Conservation (phyloP, 2,329 filamentous ascomycete species). For the Cadophora luteo-olivacea region DNA sequence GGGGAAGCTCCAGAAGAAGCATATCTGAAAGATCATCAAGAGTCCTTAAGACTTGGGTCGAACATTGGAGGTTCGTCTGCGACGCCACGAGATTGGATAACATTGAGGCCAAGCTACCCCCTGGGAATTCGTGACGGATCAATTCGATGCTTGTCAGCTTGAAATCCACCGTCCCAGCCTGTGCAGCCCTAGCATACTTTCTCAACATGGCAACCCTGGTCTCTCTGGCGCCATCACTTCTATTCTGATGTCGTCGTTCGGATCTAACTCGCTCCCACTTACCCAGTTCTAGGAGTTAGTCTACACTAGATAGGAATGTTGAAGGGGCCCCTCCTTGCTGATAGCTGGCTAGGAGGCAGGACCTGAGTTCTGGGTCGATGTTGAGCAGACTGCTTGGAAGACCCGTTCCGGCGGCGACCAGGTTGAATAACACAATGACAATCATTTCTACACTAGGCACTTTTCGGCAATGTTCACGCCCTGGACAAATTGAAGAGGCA, state of each 20-base stretch:
- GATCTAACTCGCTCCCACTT: slow-evolving; percentile 24
- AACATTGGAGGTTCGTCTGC: slow-evolving; percentile 39
- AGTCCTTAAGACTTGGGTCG: slow-evolving; percentile 36
- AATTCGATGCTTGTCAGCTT: slow-evolving; percentile 43
- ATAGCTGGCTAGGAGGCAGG: background rate
- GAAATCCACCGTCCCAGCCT: slow-evolving; percentile 29
- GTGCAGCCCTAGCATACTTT: slow-evolving; percentile 40
- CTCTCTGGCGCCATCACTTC: slow-evolving; percentile 38
- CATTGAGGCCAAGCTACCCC: slow-evolving; percentile 33
- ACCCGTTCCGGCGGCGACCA: background rate
- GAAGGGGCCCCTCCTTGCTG: slow-evolving; percentile 10
- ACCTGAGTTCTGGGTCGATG: slow-evolving; percentile 9
- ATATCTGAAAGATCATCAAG: slow-evolving; percentile 36
- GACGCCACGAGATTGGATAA: slow-evolving; percentile 42
- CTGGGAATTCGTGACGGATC: slow-evolving; percentile 36
- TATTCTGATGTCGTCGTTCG: slow-evolving; percentile 38
- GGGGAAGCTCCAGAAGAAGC: slow-evolving; percentile 36
- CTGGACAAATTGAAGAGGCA: slow-evolving; percentile 18
- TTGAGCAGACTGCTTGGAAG: slow-evolving; percentile 6
- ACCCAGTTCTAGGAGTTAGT: slow-evolving; percentile 11
- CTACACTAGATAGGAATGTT: slow-evolving; percentile 15
- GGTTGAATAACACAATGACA: background rate
- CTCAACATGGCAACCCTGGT: slow-evolving; percentile 35
- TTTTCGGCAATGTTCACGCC: slow-evolving; percentile 17
- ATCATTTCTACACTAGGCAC: slow-evolving; percentile 11